Evolutionary conservation across 2,329 filamentous ascomycete species (phyloP), one percentile per base, ranked within the genome.

Genomic region (Alternaria postmessia): DNA sequence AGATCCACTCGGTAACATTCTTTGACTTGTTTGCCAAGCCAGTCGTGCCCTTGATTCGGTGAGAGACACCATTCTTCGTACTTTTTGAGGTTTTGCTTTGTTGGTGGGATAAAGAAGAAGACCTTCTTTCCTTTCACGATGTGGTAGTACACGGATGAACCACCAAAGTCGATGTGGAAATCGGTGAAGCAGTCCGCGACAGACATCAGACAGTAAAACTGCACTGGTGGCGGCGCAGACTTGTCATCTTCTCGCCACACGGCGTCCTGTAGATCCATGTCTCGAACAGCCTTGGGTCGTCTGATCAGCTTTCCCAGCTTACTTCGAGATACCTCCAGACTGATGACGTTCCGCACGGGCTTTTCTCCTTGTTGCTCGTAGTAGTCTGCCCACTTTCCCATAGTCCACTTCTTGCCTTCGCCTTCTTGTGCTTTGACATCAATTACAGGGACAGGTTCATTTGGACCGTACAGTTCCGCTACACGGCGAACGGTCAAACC

Each of bases 11-110:
- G 82, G 68, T 88, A 89, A 73, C 88, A 90, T 66, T 90, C 88
- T 62, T 88, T 88, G 18, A 87, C 88, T 65, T 88, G 84, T 59
- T 87, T 83, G 5, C 86, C 87, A 34, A 90, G 81, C 75, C 88
- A 91, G 12, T 87, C 89, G 62, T 84, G 87, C 61, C 89, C 88
- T 73, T 90, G 88, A 18, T 87, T 84, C 4, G 86, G 86, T 14
- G 87, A 88, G 58, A 88, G 87, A 73, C 88, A 90, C 88, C 88
- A 91, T 55, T 90, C 86, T 73, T 91, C 88, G 71, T 91, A 91
- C 64, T 88, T 89, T 72, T 90, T 89, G 61, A 91, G 80, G 68
- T 91, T 85, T 70, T 88, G 87, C 64, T 89, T 86, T 64, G 88
- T 89, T 0, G 88, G 88, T 3, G 87, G 87, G 54, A 91, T 89